Evolutionary conservation across 306 rosid genomes (phyloP), one percentile per base, ranked within the genome.

Genomic region (Dalbergia cultrata): DNA sequence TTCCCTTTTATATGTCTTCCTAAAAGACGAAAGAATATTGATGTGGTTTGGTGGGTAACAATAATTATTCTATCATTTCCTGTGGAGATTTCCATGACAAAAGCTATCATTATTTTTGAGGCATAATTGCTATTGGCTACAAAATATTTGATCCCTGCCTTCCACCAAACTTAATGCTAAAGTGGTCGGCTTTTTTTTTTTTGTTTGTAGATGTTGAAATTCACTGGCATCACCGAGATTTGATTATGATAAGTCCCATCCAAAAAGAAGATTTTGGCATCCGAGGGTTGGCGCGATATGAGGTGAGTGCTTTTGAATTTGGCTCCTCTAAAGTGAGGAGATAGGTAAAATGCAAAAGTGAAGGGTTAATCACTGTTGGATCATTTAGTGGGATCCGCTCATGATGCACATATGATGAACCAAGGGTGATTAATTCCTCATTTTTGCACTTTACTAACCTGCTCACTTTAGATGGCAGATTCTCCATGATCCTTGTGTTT

Each of bases 271-370:
- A 92, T 77, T 78, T 85, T 85, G 97, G 99, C 54, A 57, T 89
- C 37, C 86, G 88, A 77, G 92, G 93, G 68, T 89, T 60, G 45
- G 86, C 97, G 7, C 90, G 65, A 75, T 95, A 91, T 84, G 95
- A 93, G 93, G 97, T 90, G 73, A 78, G 92, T 67, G 34, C 61
- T 43, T 74, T 59, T 26, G 31, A 3, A 26, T 26, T 26, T 26
- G 31, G 31, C 31, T 26, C 31, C 31, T 26, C 31, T 26, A 26
- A 26, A 26, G 31, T 26, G 31, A 26, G 31, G 3, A 26, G 31
- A 2, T 26, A 1, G 2, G 31, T 26, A 26, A 26, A 26, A 3
- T 26, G 31, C 3, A 2, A 26, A 26, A 26, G 31, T 26, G 31
- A 26, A 3, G 31, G 31, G 1, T 26, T 1, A 26, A 26, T 26